Evolutionary conservation across 805 yeast species (phyloP), one percentile per base, ranked within the genome.

Genomic region (Metschnikowia santaceciliae): DNA sequence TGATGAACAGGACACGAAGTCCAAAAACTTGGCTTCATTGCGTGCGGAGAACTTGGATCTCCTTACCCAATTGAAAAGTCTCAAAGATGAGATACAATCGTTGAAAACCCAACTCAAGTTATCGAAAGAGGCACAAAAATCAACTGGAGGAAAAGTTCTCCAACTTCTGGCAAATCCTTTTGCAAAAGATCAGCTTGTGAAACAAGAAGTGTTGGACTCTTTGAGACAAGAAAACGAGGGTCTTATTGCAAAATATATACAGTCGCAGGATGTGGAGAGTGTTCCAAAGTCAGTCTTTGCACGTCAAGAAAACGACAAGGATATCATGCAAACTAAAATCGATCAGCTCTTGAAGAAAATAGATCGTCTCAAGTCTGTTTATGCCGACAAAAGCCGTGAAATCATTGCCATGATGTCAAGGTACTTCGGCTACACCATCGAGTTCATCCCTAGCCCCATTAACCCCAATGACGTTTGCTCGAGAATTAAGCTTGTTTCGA

Each of bases 341-440:
- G 74, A 72, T 32, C 77, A 75, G 43, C 61, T 78, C 7, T 72
- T 73, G 46, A 88, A 86, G 61, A 72, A 80, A 48, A 72, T 76
- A 34, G 67, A 61, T 10, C 67, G 95, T 37, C 68, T 82, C 50
- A 78, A 72, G 55, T 81, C 83, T 54, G 77, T 80, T 6, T 89
- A 81, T 62, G 68, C 81, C 15, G 77, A 78, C 46, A 86, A 87
- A 62, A 82, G 92, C n/a, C 67, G 76, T 32, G 91, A 88, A 60
- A 84, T 88, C 47, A 71, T 89, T 35, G 81, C 83, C 32, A 79
- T 85, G 1, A 82, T 89, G 0, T 80, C 83, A 49, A 74, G 83
- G 4, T 74, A 86, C 30, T 74, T 90, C 47, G 96, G 96, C 0
- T 89, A 81, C 65, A 77, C 79, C 43, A 69, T 90, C 22, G 95